Evolutionary conservation across 495 filamentous ascomycete species (phyloP).

Genomic region (Articulospora tetracladia): DNA sequence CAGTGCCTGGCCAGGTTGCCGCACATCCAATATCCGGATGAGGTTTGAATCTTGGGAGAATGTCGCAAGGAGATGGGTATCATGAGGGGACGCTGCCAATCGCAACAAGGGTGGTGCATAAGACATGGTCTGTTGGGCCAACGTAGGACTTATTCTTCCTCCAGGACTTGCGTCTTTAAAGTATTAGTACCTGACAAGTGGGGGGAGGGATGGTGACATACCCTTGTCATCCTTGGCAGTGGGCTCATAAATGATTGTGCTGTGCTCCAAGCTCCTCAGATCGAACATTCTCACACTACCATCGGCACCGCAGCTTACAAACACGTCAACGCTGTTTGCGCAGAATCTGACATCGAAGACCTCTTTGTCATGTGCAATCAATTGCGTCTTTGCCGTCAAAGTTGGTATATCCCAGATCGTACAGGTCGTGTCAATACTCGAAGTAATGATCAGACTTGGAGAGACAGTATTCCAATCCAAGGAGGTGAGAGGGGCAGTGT

Average conservation of each 20-base stretch:
- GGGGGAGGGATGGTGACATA: conserved; percentile 32
- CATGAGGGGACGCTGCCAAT: conserved; percentile 91
- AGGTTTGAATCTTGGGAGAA: conserved; percentile 92
- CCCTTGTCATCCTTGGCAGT: conserved; percentile 83
- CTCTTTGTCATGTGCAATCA: conserved; percentile 99
- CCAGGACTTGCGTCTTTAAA: conserved; percentile 24
- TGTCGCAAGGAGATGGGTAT: conserved; percentile 91
- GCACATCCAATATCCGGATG: conserved; percentile 93
- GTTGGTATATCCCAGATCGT: conserved; percentile 99
- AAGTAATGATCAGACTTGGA: conserved; percentile 95
- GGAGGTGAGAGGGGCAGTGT: conserved; percentile 93
- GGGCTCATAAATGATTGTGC: conserved; percentile 98
- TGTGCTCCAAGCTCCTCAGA: conserved; percentile 91
- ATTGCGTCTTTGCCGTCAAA: conserved; percentile 93
- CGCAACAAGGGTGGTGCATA: conserved; percentile 83
- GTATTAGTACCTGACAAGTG: neutral
- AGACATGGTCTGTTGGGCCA: conserved; percentile 67
- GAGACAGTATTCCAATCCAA: conserved; percentile 98
- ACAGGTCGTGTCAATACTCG: conserved; percentile 97
- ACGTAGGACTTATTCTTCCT: conserved; percentile 57
- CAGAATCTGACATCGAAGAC: conserved; percentile 98
- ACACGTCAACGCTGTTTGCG: conserved; percentile 92
- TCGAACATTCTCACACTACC: conserved; percentile 99
- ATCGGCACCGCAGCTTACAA: conserved; percentile 96
- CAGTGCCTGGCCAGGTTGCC: conserved; percentile 92